Base-by-base conservation (phyloP, 2,329 filamentous ascomycete species). In the Xylaria sp. region DNA sequence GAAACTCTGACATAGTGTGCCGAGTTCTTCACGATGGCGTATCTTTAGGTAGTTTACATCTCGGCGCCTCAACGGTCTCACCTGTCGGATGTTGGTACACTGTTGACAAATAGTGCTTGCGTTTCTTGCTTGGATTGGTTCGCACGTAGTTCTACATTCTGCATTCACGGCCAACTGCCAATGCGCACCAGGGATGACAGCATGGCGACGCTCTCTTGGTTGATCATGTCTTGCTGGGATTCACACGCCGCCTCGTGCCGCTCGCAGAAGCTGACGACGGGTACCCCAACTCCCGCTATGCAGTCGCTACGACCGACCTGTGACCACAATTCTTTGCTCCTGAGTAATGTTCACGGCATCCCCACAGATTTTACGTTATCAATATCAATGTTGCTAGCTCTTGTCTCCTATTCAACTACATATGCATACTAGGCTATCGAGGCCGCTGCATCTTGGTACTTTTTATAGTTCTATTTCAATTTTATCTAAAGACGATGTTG, bases 171-270 rank as follows among this genome's bases (percentile, higher is more conserved):
- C 44, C 26, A 59, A 44, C 51, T 17, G 28, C n/a, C n/a, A 9
- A 49, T 31, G 20, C 40, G 28, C 20, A 20, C 31, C 13, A 38
- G 58, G 56, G 40, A 33, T 28, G 15, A 15, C 36, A 26, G 26
- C 42, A 15, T 2, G 4, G 9, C 20, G 28, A 59, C 26, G 15
- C 13, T 59, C 53, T 44, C 15, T 33, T 3, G 13, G 40, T 62
- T 62, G 13, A 40, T 7, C 49, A n/a, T 15, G 61, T 51, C n/a
- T 42, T 33, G 3, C 23, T 31, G 49, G 15, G 36, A 54, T 40
- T 40, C n/a, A 66, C 60, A 51, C 60, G 64, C 63, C 67, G 53
- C 56, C 40, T 57, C 51, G 49, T 57, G 48, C 44, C 60, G 51
- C 60, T 61, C 31, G 20, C 40, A 31, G 38, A 46, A 61, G 60